Base-by-base conservation (phyloP, 495 filamentous ascomycete species). In the Penicillium subrubescens region DNA sequence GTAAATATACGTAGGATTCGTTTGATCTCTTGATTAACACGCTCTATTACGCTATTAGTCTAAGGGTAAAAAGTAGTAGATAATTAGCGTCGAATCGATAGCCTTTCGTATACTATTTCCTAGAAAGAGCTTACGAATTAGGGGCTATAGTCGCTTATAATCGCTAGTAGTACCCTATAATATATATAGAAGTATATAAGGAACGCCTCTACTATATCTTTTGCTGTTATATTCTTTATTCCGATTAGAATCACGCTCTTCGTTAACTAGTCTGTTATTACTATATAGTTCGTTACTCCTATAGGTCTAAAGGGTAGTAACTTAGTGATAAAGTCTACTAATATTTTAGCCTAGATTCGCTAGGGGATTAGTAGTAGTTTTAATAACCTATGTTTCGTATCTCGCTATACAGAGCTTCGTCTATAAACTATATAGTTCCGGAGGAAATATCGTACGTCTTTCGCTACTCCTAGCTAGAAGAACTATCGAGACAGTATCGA, bases 101-200 rank as follows among this genome's bases (percentile, higher is more conserved):
- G n/a, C 12, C 19, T 57, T 57, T 57, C 37, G 37, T 29, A 57
- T 23, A 57, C 37, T 11, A 4, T 57, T 41, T 15, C 34, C 55
- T 43, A 57, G 55, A 57, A 57, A 5, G n/a, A 10, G 19, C 57
- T 60, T 12, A 60, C 11, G 11, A 60, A 60, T 48, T 60, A 35
- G 27, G 33, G 15, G 12, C 41, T 19, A 2, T n/a, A n/a, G 29
- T 60, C 19, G 19, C 43, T 60, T 11, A 27, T 39, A n/a, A 60
- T 60, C 8, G 8, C 15, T 51, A 60, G 58, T 25, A 15, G 56
- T 21, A 34, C 14, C 2, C 43, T 37, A 37, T 60, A 37, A 34
- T 60, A 50, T 37, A 48, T 60, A 50, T 58, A 43, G 37, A 58
- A 58, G 17, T 58, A 21, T 19, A 27, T 27, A 27, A 27, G 25